Evolutionary conservation across 345 rosid genomes (phyloP).

Genomic region (Populus pruinosa): DNA sequence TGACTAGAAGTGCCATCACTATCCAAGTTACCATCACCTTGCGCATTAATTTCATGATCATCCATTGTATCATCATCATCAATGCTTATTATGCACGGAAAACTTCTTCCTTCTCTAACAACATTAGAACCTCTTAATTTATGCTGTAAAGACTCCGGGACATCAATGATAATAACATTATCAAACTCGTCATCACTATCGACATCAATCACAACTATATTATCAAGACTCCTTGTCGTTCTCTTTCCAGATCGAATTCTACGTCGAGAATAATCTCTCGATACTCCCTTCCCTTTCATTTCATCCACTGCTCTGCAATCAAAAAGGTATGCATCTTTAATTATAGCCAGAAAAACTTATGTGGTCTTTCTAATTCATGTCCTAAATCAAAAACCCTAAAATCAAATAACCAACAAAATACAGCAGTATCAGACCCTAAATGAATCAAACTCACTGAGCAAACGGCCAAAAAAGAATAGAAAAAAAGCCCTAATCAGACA

Average conservation of each 20-base stretch:
- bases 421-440: too few relatives aligned
- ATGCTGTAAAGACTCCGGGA: slow-evolving; percentile 43
- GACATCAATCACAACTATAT: slow-evolving; percentile 63
- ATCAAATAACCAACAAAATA: background rate
- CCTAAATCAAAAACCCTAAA: background rate
- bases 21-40: slow-evolving; percentile 26
- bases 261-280: slow-evolving; percentile 38
- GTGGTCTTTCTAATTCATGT: background rate
- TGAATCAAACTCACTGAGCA: background rate
- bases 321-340: background rate
- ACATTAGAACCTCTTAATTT: slow-evolving; percentile 35
- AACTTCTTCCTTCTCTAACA: slow-evolving; percentile 25
- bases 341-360: too few relatives aligned
- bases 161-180: slow-evolving; percentile 59
- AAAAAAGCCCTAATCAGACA: background rate
- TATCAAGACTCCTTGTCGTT: slow-evolving; percentile 29
- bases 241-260: slow-evolving; percentile 43
- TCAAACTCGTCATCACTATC: slow-evolving; percentile 41
- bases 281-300: slow-evolving; percentile 40
- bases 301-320: background rate
- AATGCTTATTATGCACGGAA: slow-evolving; percentile 51
- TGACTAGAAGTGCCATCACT: slow-evolving; percentile 37
- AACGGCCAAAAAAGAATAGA: background rate
- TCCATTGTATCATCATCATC: slow-evolving; percentile 47
- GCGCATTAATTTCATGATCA: slow-evolving; percentile 18